Percentiles rank a stretch among this genome's conserved stretches.
Conservation (phyloP, 2,329 filamentous ascomycete genomes). For the Cladosporium sp. region DNA sequence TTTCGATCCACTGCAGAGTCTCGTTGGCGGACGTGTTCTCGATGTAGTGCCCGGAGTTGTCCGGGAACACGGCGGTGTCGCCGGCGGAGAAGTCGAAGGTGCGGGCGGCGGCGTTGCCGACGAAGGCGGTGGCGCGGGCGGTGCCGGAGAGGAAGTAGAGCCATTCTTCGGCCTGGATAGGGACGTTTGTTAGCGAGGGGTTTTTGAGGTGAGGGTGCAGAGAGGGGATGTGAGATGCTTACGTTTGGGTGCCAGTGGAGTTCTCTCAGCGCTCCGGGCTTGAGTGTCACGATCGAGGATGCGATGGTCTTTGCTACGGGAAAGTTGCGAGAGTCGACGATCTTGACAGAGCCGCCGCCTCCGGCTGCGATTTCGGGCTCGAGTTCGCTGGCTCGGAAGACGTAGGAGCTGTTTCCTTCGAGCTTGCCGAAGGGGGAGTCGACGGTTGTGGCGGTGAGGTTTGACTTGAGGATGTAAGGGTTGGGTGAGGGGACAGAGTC, state of each 20-base stretch:
- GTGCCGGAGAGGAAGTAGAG: conserved; percentile 68
- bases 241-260: conserved; percentile 72
- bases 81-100: conserved; percentile 69
- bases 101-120: conserved; percentile 58
- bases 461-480: conserved; percentile 65
- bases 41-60: conserved; percentile 68
- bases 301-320: conserved; percentile 67
- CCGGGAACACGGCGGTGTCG: conserved; percentile 57
- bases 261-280: conserved; percentile 65
- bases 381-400: conserved; percentile 60
- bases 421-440: conserved; percentile 53
- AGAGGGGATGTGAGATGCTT: conserved; percentile 30
- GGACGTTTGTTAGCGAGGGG: not conserved
- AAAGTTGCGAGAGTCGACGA: conserved; percentile 66
- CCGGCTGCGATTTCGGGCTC: conserved; percentile 47
- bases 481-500: conserved; percentile 58
- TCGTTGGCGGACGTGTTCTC: conserved; percentile 67
- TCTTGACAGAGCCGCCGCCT: conserved; percentile 62
- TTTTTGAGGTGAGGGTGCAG: not conserved
- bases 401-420: conserved; percentile 61
- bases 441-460: conserved; percentile 52
- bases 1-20: conserved; percentile 67
- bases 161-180: conserved; percentile 65
- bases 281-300: conserved; percentile 63
- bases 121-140: conserved; percentile 66